Percentiles rank a stretch among this genome's conserved stretches.
These are phyloP conservation scores for Calophaca sinica DNA, from an alignment of 306 rosid species.

Conservation along the genomic window DNA sequence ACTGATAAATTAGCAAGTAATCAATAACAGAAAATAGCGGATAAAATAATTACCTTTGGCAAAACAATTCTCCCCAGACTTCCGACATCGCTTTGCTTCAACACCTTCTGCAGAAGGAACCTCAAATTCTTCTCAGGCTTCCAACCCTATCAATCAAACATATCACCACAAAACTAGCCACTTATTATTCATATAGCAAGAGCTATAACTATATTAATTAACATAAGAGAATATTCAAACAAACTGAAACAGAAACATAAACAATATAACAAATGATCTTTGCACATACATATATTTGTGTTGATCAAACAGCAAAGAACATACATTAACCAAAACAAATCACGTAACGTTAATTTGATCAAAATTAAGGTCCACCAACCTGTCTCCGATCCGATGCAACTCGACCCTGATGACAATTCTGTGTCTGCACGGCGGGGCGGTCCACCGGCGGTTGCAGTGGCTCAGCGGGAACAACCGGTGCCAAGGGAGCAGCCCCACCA, in stretches of 20 bases:
- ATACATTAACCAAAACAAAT: background rate
- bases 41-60: conserved; percentile 71
- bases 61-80: conserved; percentile 92
- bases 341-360: background rate
- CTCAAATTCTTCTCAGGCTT: conserved; percentile 91
- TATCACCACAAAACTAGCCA: background rate
- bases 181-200: background rate
- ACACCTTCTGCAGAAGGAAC: conserved; percentile 91
- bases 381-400: conserved; percentile 54
- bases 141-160: conserved; percentile 71
- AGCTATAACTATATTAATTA: background rate
- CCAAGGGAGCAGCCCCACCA: conserved; percentile 35
- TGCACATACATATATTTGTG: background rate
- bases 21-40: background rate
- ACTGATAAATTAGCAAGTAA: background rate
- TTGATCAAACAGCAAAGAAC: background rate
- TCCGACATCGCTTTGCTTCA: conserved; percentile 99
- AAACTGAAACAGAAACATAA: background rate
- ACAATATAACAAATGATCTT: background rate
- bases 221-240: background rate
- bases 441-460: conserved; percentile 40
- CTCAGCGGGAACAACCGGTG: conserved; percentile 44
- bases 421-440: conserved; percentile 55
- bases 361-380: conserved; percentile 52
- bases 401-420: conserved; percentile 52